Evolutionary conservation across 1,284 basidiomycete genomes (phyloP).

Genomic region (Rugosomyces carneus): DNA sequence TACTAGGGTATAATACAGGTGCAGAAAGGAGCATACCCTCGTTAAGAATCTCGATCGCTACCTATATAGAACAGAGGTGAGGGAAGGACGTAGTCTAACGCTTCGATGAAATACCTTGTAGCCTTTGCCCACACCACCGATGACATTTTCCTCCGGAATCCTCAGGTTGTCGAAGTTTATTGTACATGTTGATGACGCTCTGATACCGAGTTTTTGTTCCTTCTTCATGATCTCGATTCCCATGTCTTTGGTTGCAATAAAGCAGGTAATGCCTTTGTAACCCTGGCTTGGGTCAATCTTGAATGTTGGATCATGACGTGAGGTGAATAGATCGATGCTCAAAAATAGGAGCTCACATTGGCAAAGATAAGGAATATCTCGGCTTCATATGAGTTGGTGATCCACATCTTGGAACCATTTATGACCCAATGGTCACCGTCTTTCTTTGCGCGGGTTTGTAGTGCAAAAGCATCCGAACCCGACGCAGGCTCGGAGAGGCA

Average conservation of each 20-base stretch:
- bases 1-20: not conserved
- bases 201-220: constrained; percentile 97
- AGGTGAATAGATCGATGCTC: not conserved
- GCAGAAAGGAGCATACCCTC: constrained; percentile 49
- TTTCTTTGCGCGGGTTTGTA: constrained; percentile 89
- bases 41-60: constrained; percentile 97
- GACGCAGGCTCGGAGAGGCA: constrained; percentile 91
- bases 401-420: constrained; percentile 99
- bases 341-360: constrained; percentile 52
- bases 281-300: constrained; percentile 88
- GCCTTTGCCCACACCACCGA: constrained; percentile 90
- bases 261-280: constrained; percentile 99
- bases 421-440: constrained; percentile 81
- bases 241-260: constrained; percentile 94
- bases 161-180: constrained; percentile 95
- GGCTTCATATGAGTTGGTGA: constrained; percentile 96
- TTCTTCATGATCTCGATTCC: constrained; percentile 98
- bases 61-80: constrained; percentile 31
- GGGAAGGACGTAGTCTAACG: not conserved
- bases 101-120: constrained; percentile 72
- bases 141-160: constrained; percentile 89
- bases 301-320: constrained; percentile 3
- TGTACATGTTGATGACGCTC: constrained; percentile 95
- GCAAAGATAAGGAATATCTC: constrained; percentile 95
- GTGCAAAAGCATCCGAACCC: constrained; percentile 95